Evolutionary conservation across 2,329 filamentous ascomycete genomes (phyloP).

Genomic region (Scedosporium dehoogii): DNA sequence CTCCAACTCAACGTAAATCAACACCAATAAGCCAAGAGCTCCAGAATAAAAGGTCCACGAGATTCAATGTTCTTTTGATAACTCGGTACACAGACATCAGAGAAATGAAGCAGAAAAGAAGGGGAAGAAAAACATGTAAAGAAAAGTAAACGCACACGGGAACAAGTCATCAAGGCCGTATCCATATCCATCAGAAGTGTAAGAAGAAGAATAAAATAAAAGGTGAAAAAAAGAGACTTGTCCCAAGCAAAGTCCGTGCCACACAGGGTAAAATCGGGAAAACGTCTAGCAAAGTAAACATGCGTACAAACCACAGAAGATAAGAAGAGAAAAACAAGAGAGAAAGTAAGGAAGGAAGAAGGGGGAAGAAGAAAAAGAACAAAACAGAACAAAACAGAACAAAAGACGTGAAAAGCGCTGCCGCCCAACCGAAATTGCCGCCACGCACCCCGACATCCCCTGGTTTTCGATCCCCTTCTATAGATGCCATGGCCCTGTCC

Average conservation of each 20-base stretch:
- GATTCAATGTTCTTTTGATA: too few relatives aligned
- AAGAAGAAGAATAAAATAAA: too few relatives aligned
- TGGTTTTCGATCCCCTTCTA: neutral
- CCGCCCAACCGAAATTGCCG: neutral
- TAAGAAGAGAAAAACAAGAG: conserved; percentile 16
- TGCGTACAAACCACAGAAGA: neutral
- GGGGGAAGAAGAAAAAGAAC: conserved; percentile 11
- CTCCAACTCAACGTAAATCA: too few relatives aligned
- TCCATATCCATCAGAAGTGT: too few relatives aligned
- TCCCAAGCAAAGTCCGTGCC: neutral
- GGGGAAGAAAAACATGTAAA: neutral
- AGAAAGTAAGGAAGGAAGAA: neutral
- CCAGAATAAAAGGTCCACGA: too few relatives aligned
- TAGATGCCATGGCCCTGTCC: neutral
- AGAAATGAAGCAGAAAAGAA: neutral
- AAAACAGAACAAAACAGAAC: conserved; percentile 18
- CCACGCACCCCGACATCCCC: neutral
- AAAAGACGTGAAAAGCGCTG: conserved; percentile 8
- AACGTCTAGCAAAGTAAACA: neutral
- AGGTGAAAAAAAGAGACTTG: neutral
- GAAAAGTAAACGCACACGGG: neutral
- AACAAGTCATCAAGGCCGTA: neutral
- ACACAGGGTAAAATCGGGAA: neutral
- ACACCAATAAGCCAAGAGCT: too few relatives aligned
- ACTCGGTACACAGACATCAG: neutral